Percentiles rank a stretch among this genome's conserved stretches.
Conservation (phyloP, 192 early-diverging fungal genomes). For the Coemansia sp. region DNA sequence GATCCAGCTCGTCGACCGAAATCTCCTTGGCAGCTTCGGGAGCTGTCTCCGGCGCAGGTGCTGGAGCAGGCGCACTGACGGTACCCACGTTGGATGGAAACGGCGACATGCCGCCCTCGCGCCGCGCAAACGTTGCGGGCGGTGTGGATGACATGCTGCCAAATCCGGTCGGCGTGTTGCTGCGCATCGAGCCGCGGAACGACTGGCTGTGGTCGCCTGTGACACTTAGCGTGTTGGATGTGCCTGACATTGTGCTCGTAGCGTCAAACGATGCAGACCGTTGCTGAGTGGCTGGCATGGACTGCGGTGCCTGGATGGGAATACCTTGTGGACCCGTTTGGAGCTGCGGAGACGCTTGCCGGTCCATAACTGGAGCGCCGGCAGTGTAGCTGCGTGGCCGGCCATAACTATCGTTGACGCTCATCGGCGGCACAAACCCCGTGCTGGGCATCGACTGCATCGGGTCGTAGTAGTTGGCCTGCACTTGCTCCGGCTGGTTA, state of each 20-base stretch:
- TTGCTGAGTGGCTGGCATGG: constrained; percentile 12
- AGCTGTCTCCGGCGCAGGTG: not conserved
- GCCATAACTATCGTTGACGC: not conserved
- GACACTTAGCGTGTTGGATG: constrained; percentile 14
- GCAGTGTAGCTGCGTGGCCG: constrained; percentile 45
- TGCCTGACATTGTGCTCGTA: constrained; percentile 11
- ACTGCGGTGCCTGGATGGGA: constrained; percentile 20
- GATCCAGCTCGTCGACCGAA: constrained; percentile 37
- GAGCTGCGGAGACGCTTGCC: not conserved
- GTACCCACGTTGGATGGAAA: constrained; percentile 49
- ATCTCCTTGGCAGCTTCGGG: not conserved
- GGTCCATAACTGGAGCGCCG: constrained; percentile 9
- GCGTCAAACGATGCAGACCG: constrained; percentile 43
- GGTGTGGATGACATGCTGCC: constrained; percentile 43
- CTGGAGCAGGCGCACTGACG: constrained; percentile 16
- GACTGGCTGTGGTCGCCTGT: constrained; percentile 13
- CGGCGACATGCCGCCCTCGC: constrained; percentile 47
- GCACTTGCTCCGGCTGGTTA: constrained; percentile 15
- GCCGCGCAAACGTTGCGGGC: constrained; percentile 30
- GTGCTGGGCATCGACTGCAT: constrained; percentile 13
- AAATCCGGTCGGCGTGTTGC: constrained; percentile 23
- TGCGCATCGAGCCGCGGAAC: constrained; percentile 16
- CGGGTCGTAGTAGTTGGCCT: constrained; percentile 26
- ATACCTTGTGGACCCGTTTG: constrained; percentile 7
- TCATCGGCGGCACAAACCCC: constrained; percentile 9